Base-by-base conservation (phyloP, 352 stramenopile species). In the Phytophthora pluvialis region DNA sequence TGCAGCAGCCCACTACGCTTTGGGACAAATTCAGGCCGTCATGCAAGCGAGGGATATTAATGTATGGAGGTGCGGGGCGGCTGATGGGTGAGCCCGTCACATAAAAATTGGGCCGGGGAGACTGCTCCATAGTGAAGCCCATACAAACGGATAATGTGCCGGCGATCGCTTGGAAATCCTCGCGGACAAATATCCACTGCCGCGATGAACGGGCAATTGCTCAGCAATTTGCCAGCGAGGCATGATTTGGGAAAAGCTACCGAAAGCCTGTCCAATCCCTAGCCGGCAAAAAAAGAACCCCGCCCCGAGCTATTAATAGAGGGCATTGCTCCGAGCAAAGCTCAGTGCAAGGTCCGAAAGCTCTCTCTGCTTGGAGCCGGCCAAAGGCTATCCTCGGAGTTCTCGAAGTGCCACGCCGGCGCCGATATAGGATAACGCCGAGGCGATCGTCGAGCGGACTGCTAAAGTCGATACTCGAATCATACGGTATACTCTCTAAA, bases 51-150 rank as follows among this genome's bases (percentile, higher is more conserved):
- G n/a, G 15, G 12, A 7, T 47, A 56, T 40, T 1, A 0, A 18
- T 3, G 55, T 60, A 29, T 36, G 9, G 4, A 56, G 48, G 21
- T 10, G 3, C 26, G 12, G 1, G 3, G 6, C 15, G n/a, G 15
- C 21, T 68, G 47, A 72, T 55, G 50, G 57, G 65, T 68, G 51
- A 72, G 64, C 64, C 44, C 58, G 58, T 68, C 64, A 51, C 64
- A 72, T 68, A 72, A 65, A 72, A 47, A 44, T 56, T 58, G 53
- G 60, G 32, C 39, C 47, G 15, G 18, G 26, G 25, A 49, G 39
- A 44, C n/a, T n/a, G n/a, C n/a, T n/a, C n/a, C n/a, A n/a, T 45
- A 48, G 18, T 48, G 42, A 48, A 32, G 13, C 26, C 25, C 12
- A 50, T 50, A 36, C 26, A 50, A 36, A 0, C n/a, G 26, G n/a